phyloP scores from a whole-genome alignment of 768 basidiomycete species.

The Cyclocybe cylindracea region DNA sequence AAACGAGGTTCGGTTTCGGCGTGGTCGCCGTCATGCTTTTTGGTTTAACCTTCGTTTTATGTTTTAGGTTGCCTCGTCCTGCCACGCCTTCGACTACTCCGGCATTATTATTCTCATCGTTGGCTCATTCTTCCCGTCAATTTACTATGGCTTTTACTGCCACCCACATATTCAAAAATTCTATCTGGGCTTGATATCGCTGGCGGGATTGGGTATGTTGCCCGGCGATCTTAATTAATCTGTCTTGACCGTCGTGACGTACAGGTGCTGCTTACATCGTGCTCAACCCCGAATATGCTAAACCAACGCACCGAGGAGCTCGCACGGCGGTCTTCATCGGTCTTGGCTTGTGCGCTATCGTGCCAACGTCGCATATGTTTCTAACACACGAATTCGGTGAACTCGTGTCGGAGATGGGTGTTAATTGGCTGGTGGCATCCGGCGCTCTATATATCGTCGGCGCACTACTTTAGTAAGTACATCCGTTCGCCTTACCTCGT shows the following conservation, averaged over 20 bases:
- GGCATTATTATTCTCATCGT: constrained; percentile 80
- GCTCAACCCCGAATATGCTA: constrained; percentile 75
- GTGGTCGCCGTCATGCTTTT: constrained; percentile 16
- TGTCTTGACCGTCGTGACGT: constrained; percentile 12
- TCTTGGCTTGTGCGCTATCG: constrained; percentile 68
- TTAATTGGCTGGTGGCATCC: constrained; percentile 67
- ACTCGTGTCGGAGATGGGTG: constrained; percentile 63
- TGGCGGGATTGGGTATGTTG: constrained; percentile 60
- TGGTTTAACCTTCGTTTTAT: constrained; percentile 8
- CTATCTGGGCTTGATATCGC: constrained; percentile 53
- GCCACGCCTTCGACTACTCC: constrained; percentile 72
- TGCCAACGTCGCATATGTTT: constrained; percentile 71
- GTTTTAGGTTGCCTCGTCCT: constrained; percentile 54
- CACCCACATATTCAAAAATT: constrained; percentile 51
- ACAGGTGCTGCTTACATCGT: constrained; percentile 75
- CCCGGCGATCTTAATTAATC: constrained; percentile 17
- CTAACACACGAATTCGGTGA: constrained; percentile 56
- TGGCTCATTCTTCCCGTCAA: constrained; percentile 75
- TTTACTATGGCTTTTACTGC: constrained; percentile 82
- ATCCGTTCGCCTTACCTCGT: constrained; percentile 21
- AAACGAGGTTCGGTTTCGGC: constrained; percentile 46
- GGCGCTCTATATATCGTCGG: constrained; percentile 79
- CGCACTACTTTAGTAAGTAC: constrained; percentile 78
- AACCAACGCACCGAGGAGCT: constrained; percentile 71
- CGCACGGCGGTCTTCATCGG: constrained; percentile 80